phyloP scores from a whole-genome alignment of 1,284 basidiomycete species.

The Earliella scabrosa region DNA sequence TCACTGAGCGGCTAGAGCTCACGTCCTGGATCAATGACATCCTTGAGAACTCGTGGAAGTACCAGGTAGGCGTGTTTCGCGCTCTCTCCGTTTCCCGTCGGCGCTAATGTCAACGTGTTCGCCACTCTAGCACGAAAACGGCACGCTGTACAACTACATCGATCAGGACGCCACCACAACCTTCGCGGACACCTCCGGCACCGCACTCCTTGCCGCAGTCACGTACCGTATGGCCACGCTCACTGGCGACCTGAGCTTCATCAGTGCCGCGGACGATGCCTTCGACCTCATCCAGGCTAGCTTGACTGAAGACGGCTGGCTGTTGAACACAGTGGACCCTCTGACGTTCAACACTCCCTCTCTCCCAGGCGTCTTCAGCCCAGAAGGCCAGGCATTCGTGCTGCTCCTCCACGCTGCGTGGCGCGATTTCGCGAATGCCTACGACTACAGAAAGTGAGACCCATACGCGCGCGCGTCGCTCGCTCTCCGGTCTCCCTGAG shows the following conservation, averaged over 20 bases:
- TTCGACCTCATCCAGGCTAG: slow-evolving; percentile 42
- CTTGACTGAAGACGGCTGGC: slow-evolving; percentile 51
- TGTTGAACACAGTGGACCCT: slow-evolving; percentile 68
- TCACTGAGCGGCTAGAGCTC: slow-evolving; percentile 51
- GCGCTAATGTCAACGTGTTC: not conserved
- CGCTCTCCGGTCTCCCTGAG: too few species aligned
- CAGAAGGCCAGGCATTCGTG: slow-evolving; percentile 70
- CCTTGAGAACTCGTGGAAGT: slow-evolving; percentile 50
- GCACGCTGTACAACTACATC: slow-evolving; percentile 56
- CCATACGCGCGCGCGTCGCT: not conserved
- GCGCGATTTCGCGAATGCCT: slow-evolving; percentile 42
- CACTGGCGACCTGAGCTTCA: slow-evolving; percentile 34
- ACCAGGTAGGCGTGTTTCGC: slow-evolving; percentile 42
- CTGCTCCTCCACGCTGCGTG: slow-evolving; percentile 67
- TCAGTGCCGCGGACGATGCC: slow-evolving; percentile 48
- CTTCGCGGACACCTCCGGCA: slow-evolving; percentile 55
- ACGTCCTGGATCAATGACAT: slow-evolving; percentile 64
- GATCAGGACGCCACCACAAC: slow-evolving; percentile 38
- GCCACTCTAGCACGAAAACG: slow-evolving; percentile 39
- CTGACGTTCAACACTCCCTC: slow-evolving; percentile 51
- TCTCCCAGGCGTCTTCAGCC: slow-evolving; percentile 47
- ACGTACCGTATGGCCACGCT: slow-evolving; percentile 47
- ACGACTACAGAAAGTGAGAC: not conserved
- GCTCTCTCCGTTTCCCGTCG: not conserved
- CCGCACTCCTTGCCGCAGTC: slow-evolving; percentile 55